A percentile compares a stretch with the other conserved stretches of the same genome.
Evolutionary conservation across 2,329 filamentous ascomycete genomes (phyloP).

Genomic region (Alternaria metachromatica): DNA sequence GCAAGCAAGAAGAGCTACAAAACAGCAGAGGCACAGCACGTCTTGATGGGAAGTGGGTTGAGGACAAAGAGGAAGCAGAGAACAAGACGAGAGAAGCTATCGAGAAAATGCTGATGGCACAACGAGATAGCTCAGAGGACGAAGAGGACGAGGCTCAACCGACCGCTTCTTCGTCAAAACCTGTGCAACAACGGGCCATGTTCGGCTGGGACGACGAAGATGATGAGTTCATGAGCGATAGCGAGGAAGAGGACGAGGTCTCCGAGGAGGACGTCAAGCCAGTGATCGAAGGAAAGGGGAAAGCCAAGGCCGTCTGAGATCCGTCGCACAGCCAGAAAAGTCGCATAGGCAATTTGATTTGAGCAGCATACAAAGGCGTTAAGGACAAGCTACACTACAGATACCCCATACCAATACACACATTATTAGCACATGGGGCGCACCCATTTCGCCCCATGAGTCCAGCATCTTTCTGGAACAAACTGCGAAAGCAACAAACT

Average conservation of each 20-base stretch:
- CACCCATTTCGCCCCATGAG: background rate
- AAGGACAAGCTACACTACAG: slow-evolving; percentile 5
- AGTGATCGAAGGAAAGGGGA: slow-evolving; percentile 51
- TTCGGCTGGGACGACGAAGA: slow-evolving; percentile 83
- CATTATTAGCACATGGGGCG: background rate
- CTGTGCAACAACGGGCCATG: slow-evolving; percentile 59
- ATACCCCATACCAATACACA: slow-evolving; percentile 20
- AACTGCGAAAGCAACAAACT: background rate
- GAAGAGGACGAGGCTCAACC: slow-evolving; percentile 41
- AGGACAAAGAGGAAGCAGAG: slow-evolving; percentile 88
- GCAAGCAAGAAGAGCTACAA: slow-evolving; percentile 81
- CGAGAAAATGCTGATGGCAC: slow-evolving; percentile 56
- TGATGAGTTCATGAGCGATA: slow-evolving; percentile 53
- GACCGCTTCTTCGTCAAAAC: slow-evolving; percentile 32
- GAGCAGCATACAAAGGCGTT: slow-evolving; percentile 10
- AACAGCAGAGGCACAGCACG: slow-evolving; percentile 69
- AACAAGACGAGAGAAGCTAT: slow-evolving; percentile 83
- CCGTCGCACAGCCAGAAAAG: background rate
- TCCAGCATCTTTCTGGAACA: background rate
- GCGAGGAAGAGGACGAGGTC: slow-evolving; percentile 54
- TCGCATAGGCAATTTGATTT: background rate
- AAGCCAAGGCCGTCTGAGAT: slow-evolving; percentile 47
- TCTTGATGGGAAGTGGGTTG: slow-evolving; percentile 90
- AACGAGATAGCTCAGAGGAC: slow-evolving; percentile 51
- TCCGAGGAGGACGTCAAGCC: slow-evolving; percentile 42